A percentile compares a stretch with the other conserved stretches of the same genome.
Evolutionary conservation across 2,329 filamentous ascomycete genomes (phyloP).

Genomic region (Claviceps purpurea): DNA sequence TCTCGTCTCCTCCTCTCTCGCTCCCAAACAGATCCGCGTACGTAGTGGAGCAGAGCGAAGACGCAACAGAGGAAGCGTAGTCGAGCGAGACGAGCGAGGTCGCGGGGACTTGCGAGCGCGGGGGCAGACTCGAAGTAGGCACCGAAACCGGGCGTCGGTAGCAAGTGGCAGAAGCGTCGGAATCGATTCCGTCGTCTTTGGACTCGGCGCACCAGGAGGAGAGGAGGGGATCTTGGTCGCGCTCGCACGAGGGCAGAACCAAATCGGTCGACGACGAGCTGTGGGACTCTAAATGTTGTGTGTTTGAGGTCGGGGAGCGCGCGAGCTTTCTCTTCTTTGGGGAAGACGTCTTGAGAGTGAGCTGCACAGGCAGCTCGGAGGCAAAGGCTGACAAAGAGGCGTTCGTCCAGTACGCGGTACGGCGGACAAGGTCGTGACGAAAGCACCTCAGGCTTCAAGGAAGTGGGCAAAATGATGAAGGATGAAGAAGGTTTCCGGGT

Average conservation of each 20-base stretch:
- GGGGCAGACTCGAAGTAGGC: conserved; percentile 37
- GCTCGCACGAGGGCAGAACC: conserved; percentile 39
- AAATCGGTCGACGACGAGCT: conserved; percentile 29
- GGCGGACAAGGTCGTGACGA: conserved; percentile 1
- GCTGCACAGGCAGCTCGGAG: conserved; percentile 50
- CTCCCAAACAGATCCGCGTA: conserved; percentile 46
- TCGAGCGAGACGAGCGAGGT: conserved; percentile 31
- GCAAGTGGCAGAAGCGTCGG: conserved; percentile 15
- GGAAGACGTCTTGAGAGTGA: conserved; percentile 60
- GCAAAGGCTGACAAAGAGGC: conserved; percentile 4
- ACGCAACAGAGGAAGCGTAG: conserved; percentile 41
- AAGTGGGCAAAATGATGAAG: neutral
- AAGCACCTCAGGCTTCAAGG: conserved; percentile 4
- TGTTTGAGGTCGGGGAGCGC: conserved; percentile 26
- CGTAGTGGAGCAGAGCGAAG: conserved; percentile 40
- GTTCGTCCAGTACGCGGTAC: conserved; percentile 2
- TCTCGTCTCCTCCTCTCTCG: conserved; percentile 37
- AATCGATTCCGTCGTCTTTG: conserved; percentile 23
- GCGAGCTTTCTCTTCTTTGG: conserved; percentile 59
- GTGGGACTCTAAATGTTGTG: conserved; percentile 24
- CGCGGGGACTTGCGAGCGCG: conserved; percentile 33
- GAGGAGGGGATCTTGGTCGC: conserved; percentile 33
- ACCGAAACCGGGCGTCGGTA: conserved; percentile 29
- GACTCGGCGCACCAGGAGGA: conserved; percentile 37
- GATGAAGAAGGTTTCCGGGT: neutral